Base-by-base conservation (phyloP, 2,329 filamentous ascomycete genomes). In the Gaeumannomyces sp. region DNA sequence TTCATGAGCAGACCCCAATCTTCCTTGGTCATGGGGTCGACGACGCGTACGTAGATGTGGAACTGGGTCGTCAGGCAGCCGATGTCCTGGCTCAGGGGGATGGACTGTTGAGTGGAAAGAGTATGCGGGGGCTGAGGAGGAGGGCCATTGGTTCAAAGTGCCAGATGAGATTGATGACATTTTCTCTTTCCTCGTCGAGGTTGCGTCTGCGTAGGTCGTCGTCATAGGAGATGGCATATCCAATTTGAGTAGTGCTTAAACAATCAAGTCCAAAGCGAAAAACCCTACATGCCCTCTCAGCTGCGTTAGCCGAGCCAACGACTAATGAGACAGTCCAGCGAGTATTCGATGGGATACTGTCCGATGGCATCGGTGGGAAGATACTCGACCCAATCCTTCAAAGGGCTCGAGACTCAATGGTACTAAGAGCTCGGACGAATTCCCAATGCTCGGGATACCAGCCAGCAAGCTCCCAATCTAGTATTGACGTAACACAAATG, bases 71-170 rank as follows among this genome's bases (percentile, higher is more conserved):
- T 58, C 53, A 64, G 7, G 64, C 61, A 5, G 14, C 25, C 10
- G 6, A 60, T 3, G 45, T 66, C 4, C 61, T 67, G 19, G 19
- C 14, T 5, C 8, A 38, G 8, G 58, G 59, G 66, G 66, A 29
- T 63, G 65, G n/a, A 6, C 5, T 2, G 59, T 67, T 1, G 22
- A 64, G n/a, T 67, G 66, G 66, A 22, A 60, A 5, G 64, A 64
- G 45, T 67, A 67, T 25, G 35, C 50, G 4, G 66, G 64, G 2
- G 66, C 64, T 0, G 66, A 66, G 31, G 63, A 64, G 50, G 63
- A 67, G 16, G 65, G 65, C 19, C 66, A 67, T 56, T 67, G 66
- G 66, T 14, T 66, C 25, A 67, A 66, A 29, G 61, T 61, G 50
- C 66, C 66, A 13, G 66, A 67, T 5, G 62, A 65, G 50, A 38